Percentiles rank a stretch among this genome's conserved stretches.
Conservation (phyloP, 352 stramenopile species). For the Nothophytophthora sp. region DNA sequence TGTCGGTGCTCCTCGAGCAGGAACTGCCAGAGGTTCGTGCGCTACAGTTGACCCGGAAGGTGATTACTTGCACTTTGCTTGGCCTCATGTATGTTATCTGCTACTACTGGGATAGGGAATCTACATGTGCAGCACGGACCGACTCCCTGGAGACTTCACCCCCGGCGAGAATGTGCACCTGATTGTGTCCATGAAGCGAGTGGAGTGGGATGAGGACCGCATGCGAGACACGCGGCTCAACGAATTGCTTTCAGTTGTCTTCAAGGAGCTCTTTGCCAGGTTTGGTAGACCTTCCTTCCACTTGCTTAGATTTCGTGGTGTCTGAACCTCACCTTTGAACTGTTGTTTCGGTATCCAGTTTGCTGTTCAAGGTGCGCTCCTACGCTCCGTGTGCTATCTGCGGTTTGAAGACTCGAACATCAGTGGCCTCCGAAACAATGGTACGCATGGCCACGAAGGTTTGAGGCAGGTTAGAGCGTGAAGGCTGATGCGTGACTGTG, state of each 20-base stretch:
- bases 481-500: not conserved
- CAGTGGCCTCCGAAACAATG: slow-evolving; percentile 83
- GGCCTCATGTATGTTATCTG: not conserved
- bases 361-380: slow-evolving; percentile 66
- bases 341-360: not conserved
- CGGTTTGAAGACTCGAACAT: slow-evolving; percentile 72
- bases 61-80: too few relatives aligned
- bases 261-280: slow-evolving; percentile 87
- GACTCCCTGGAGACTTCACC: slow-evolving; percentile 67
- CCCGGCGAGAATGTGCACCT: slow-evolving; percentile 80
- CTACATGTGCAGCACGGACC: slow-evolving; percentile 88
- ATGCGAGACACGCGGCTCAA: slow-evolving; percentile 87
- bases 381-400: slow-evolving; percentile 87
- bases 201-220: slow-evolving; percentile 88
- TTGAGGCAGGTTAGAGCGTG: not conserved
- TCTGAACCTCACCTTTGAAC: not conserved
- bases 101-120: slow-evolving; percentile 47
- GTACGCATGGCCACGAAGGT: slow-evolving; percentile 18
- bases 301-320: not conserved
- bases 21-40: slow-evolving; percentile 68
- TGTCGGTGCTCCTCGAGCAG: slow-evolving; percentile 90
- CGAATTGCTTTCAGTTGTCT: slow-evolving; percentile 79
- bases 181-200: slow-evolving; percentile 87
- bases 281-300: slow-evolving; percentile 11
- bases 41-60: too few relatives aligned